Percentiles rank a stretch among this genome's conserved stretches.
phyloP scores from a whole-genome alignment of 192 early-diverging fungal genomes.

The Linnemannia exigua region DNA sequence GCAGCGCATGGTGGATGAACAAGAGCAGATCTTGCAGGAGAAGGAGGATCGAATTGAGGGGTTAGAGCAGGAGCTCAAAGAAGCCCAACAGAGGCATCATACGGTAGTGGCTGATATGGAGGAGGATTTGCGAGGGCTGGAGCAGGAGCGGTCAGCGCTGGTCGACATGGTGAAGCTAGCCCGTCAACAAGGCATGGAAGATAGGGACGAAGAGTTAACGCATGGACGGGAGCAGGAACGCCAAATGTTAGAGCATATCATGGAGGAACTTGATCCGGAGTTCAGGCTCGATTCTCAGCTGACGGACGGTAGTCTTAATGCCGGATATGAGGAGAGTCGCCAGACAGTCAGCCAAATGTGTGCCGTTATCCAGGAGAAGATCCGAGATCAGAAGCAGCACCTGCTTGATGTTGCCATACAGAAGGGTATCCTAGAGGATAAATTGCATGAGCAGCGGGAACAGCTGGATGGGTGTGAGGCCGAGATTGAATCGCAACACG shows the following conservation, averaged over 20 bases:
- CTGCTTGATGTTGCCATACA: neutral
- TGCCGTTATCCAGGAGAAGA: constrained; percentile 16
- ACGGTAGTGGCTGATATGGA: constrained; percentile 39
- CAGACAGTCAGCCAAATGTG: constrained; percentile 2
- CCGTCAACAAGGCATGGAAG: constrained; percentile 7
- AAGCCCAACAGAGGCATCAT: constrained; percentile 40
- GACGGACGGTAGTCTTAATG: neutral
- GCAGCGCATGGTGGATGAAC: constrained; percentile 29
- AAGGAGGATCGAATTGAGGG: constrained; percentile 49
- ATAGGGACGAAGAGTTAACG: constrained; percentile 22
- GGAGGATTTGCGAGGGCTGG: constrained; percentile 22
- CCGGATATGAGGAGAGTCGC: neutral
- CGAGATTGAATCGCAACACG: constrained; percentile 34
- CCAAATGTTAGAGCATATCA: constrained; percentile 19
- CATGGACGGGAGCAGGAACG: constrained; percentile 20
- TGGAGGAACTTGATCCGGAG: constrained; percentile 24
- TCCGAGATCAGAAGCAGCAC: neutral
- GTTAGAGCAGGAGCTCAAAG: constrained; percentile 33
- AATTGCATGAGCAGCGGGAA: constrained; percentile 17
- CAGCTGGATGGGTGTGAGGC: constrained; percentile 28
- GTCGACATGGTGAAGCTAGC: constrained; percentile 17
- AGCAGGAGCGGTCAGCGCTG: constrained; percentile 15
- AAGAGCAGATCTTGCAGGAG: constrained; percentile 31
- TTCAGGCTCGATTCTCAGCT: constrained; percentile 2
- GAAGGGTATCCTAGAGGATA: constrained; percentile 13